Evolutionary conservation across 495 filamentous ascomycete species (phyloP), one percentile per base, ranked within the genome.

Genomic region (Penicillium tannophilum): DNA sequence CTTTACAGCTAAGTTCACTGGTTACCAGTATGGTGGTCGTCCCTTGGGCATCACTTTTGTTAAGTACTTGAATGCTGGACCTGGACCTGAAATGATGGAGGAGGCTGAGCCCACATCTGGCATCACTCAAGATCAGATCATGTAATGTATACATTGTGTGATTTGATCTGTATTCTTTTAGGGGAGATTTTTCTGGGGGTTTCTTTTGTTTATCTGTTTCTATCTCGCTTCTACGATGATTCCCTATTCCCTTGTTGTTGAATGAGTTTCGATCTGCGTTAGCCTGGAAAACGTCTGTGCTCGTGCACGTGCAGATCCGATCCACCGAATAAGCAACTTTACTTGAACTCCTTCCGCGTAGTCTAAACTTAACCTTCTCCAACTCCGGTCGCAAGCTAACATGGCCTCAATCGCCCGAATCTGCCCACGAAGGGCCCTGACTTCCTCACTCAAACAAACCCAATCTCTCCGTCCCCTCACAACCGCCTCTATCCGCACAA

Each of bases 51-150:
- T 98, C 57, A 90, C 84, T 64, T 98, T 89, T 72, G 92, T 96
- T 76, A 93, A 93, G 71, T 98, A 98, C 74, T 74, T 87, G 67
- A 91, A 84, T 62, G 79, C 82, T 1, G 82, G 78, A 30, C 76
- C 78, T 55, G 79, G 76, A 23, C 85, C 83, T 64, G 81, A 72
- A 17, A 82, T 78, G 61, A 96, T 94, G 90, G 92, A 97, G 63
- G 90, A 84, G 31, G 64, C 70, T 20, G 88, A 94, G 63, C 77
- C 84, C n/a, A 86, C 90, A 19, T 85, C 79, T 52, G 84, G 83
- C 57, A 72, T 97, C 64, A 96, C 92, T 3, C 94, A 98, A 72
- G 94, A 97, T 67, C 93, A 98, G 80, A 97, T 98, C 75, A 96
- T 97, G 93, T 98, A 84, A 76, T 33, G 35, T 39, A 19, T 35